Percentiles rank a stretch among this genome's conserved stretches.
Evolutionary conservation across 1,139 yeast genomes (phyloP).

Genomic region (Yamadazyma friedrichii): DNA sequence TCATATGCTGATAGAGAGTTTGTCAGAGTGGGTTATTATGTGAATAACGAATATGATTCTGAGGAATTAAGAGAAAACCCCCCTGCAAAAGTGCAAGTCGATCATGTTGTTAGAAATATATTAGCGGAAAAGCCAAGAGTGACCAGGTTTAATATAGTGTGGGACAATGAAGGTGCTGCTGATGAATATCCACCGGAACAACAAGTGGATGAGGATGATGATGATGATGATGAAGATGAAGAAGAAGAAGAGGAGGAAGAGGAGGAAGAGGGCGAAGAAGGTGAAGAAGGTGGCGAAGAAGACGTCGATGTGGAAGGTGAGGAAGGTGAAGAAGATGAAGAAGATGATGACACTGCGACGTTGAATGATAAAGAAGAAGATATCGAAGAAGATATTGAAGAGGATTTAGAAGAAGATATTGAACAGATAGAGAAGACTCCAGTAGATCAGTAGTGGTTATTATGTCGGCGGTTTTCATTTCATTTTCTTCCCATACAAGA

Average conservation of each 20-base stretch:
- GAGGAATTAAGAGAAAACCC: slow-evolving; percentile 94
- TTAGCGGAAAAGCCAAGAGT: slow-evolving; percentile 97
- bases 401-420: slow-evolving; percentile 7
- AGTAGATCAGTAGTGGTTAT: slow-evolving; percentile 7
- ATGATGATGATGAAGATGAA: slow-evolving; percentile 50
- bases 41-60: slow-evolving; percentile 90
- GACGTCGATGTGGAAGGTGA: slow-evolving; percentile 17
- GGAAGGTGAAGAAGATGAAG: slow-evolving; percentile 12
- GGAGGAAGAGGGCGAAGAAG: slow-evolving; percentile 54
- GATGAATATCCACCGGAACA: slow-evolving; percentile 72
- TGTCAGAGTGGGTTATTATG: slow-evolving; percentile 96
- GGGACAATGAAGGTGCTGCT: slow-evolving; percentile 72
- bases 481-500: not conserved
- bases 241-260: slow-evolving; percentile 59
- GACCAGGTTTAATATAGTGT: slow-evolving; percentile 90
- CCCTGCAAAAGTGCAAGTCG: slow-evolving; percentile 90
- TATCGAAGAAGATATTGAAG: slow-evolving; percentile 8
- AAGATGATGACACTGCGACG: slow-evolving; percentile 5
- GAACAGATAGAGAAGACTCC: slow-evolving; percentile 13
- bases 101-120: slow-evolving; percentile 89
- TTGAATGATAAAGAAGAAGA: slow-evolving; percentile 11
- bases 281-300: slow-evolving; percentile 39
- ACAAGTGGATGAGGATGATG: slow-evolving; percentile 51
- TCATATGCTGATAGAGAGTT: slow-evolving; percentile 92
- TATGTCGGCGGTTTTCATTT: not conserved